Base-by-base conservation (phyloP, 192 early-diverging fungal species). In the Piromyces finnis region DNA sequence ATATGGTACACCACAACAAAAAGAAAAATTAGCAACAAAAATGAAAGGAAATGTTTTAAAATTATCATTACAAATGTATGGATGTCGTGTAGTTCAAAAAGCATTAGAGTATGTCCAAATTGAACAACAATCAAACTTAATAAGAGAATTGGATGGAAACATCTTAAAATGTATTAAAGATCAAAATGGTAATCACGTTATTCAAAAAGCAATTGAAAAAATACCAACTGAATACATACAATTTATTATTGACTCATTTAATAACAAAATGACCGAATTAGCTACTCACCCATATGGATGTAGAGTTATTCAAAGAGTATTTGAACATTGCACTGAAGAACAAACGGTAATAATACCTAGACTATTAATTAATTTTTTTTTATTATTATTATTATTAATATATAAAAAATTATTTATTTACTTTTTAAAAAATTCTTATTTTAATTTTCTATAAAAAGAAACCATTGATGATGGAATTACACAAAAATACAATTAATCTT, bases 161-260 rank as follows among this genome's bases (percentile, higher is more conserved):
- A 95, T 99, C 5, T 88, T 99, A 32, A 97, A 97, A 86, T 99
- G 97, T 84, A 95, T 99, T 83, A 98, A 98, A 87, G 97, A 99
- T 85, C 97, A 99, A 86, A 99, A 99, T 85, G 97, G 97, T 78
- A 99, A 99, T 87, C 97, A 99, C 80, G 97, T 99, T 16, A 97
- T 99, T 82, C 97, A 99, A 86, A 99, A 99, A 86, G 97, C 96
- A 29, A 97, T 99, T 79, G 97, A 99, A 87, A 92, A 96, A 28
- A 94, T 99, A 36, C 94, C 93, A 77, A 92, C 93, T 14, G 90
- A 95, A 79, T 94, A 97, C 85, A 95, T 97, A 82, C 90, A 93
- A 83, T 99, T 99, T 80, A 96, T 99, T 81, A 96, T 99, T 83
- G 93, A 96, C 82, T 92, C 96, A 41, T 99, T 99, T 87, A 94